Evolutionary conservation across 116 monocot genomes (phyloP).

Genomic region (Trichopus zeylanicus): DNA sequence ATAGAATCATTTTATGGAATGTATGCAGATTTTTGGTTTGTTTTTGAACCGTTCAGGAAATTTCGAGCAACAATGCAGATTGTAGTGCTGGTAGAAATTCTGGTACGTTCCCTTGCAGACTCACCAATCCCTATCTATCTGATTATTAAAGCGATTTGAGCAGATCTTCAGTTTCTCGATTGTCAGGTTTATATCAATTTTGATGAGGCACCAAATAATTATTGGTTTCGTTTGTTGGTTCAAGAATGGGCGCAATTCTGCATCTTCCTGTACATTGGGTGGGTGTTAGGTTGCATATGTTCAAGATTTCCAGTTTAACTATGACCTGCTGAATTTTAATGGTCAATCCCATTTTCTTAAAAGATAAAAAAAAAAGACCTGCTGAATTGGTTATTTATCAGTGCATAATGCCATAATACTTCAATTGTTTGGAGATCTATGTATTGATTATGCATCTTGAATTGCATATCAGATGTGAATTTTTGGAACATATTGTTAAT

Average conservation of each 20-base stretch:
- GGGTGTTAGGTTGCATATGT: too few relatives aligned
- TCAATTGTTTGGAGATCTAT: too few relatives aligned
- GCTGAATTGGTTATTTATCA: too few relatives aligned
- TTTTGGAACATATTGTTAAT: too few relatives aligned
- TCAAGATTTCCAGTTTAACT: too few relatives aligned
- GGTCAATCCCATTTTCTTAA: too few relatives aligned
- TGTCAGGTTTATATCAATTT: slow-evolving; percentile 68
- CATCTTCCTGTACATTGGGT: slow-evolving; percentile 95
- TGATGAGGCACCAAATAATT: slow-evolving; percentile 43
- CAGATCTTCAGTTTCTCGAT: slow-evolving; percentile 2
- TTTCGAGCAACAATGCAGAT: slow-evolving; percentile 82
- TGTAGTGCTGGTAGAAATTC: slow-evolving; percentile 58
- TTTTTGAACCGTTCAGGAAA: slow-evolving; percentile 50
- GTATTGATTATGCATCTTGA: too few relatives aligned
- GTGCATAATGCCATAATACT: too few relatives aligned
- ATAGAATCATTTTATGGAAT: neutral
- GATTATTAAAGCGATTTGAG: neutral
- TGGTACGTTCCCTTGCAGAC: slow-evolving; percentile 27
- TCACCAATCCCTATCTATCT: neutral
- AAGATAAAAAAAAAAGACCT: too few relatives aligned
- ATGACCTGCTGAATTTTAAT: too few relatives aligned
- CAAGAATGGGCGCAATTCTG: slow-evolving; percentile 82
- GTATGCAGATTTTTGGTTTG: slow-evolving; percentile 1
- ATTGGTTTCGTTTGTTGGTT: slow-evolving; percentile 64
- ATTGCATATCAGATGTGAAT: too few relatives aligned